Base-by-base conservation (phyloP, 129 eudicot genomes). In the Arctium minus region DNA sequence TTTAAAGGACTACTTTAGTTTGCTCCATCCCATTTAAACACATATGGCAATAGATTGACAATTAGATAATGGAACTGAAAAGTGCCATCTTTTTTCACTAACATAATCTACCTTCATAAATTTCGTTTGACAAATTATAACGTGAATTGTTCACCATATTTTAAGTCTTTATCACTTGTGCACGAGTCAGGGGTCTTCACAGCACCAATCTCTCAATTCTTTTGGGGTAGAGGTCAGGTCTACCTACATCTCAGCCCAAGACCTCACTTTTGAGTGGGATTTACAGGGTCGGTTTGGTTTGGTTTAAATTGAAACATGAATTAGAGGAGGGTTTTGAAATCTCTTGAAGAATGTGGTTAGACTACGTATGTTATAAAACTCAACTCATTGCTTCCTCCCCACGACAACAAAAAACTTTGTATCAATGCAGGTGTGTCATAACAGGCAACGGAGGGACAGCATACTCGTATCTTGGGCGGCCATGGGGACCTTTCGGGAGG, bases 401-500 rank as follows among this genome's bases (percentile, higher is more conserved):
- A 60, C 2, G 6, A n/a, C 68, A 60, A 60, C 9, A n/a, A 53
- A 53, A 53, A 53, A 53, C 8, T 50, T 30, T 37, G 27, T 11
- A 18, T 76, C 44, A 60, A 60, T 88, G 86, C 89, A 92, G 97
- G 79, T 92, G 97, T 88, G 92, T 88, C 44, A 90, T 92, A 56
- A 92, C 97, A 74, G 97, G 97, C 56, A 87, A 87, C 75, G 94
- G 97, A 39, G 92, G 85, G 62, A 22, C 91, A 53, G 68, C 87
- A 53, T 92, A 90, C 69, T 53, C 88, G 32, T 60, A 85, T 84
- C 97, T 92, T 70, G 97, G 97, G 80, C 90, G 97, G 39, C 97
- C 97, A 13, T 92, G 97, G 97, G 94, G 97, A 22, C 92, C 97
- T 81, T 90, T 88, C 70, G 97, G 94, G 73, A 83, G 97, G 82